Evolutionary conservation across 1,284 basidiomycete genomes (phyloP).

Genomic region (Ganoderma lucidum): DNA sequence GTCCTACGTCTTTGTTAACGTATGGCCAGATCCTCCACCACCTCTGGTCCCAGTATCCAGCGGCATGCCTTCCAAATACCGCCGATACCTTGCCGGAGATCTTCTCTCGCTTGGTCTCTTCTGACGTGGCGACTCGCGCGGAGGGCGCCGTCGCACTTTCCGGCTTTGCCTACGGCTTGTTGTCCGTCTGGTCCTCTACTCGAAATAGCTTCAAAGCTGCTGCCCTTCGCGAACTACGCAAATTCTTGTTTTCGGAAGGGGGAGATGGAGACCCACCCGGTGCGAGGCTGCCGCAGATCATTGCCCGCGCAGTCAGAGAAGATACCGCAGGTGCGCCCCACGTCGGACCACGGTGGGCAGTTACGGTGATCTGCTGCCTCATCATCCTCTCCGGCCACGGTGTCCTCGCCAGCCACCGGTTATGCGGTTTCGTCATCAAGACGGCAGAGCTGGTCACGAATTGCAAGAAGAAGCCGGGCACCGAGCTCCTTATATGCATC

Average conservation of each 20-base stretch:
- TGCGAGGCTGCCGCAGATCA: slow-evolving; percentile 31
- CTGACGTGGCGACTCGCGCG: slow-evolving; percentile 45
- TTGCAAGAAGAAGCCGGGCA: slow-evolving; percentile 44
- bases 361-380: slow-evolving; percentile 53
- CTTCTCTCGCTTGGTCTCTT: slow-evolving; percentile 45
- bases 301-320: slow-evolving; percentile 35
- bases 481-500: slow-evolving; percentile 50
- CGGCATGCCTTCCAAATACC: slow-evolving; percentile 44
- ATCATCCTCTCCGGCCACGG: slow-evolving; percentile 54
- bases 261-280: slow-evolving; percentile 18
- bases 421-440: slow-evolving; percentile 51
- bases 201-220: slow-evolving; percentile 27
- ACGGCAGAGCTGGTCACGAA: slow-evolving; percentile 43
- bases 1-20: background rate
- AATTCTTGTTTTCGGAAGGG: slow-evolving; percentile 36
- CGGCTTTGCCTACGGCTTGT: slow-evolving; percentile 47
- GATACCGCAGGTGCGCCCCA: slow-evolving; percentile 31
- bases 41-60: slow-evolving; percentile 45
- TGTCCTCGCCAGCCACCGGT: slow-evolving; percentile 50
- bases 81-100: slow-evolving; percentile 47
- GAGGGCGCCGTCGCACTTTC: slow-evolving; percentile 50
- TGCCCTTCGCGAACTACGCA: slow-evolving; percentile 24
- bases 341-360: slow-evolving; percentile 45
- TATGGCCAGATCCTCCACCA: slow-evolving; percentile 48
- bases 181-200: slow-evolving; percentile 30